Conservation (phyloP, 306 rosid genomes). For the Corylus heterophylla region DNA sequence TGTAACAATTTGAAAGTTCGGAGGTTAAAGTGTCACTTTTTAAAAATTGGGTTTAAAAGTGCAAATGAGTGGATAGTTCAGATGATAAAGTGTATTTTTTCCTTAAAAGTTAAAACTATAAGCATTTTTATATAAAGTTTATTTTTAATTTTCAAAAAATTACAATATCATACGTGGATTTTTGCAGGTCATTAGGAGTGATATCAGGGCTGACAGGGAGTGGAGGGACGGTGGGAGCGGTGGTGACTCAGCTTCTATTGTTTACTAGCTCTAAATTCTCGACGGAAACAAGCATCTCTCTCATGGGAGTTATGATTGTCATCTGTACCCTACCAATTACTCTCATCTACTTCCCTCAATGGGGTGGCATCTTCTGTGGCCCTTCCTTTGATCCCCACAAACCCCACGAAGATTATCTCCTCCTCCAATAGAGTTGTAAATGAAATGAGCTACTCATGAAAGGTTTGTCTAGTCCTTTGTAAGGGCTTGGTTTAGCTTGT, state of each 20-base stretch:
- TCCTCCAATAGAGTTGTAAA: constrained; percentile 17
- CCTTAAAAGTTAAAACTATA: no score
- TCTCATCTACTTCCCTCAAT: constrained; percentile 45
- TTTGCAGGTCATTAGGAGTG: constrained; percentile 60
- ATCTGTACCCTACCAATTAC: constrained; percentile 43
- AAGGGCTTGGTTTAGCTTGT: no score
- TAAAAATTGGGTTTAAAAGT: no score
- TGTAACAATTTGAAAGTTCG: no score
- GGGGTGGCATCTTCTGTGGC: constrained; percentile 60
- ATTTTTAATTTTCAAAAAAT: no score
- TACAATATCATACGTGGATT: background rate
- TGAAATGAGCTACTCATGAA: no score
- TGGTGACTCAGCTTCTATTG: constrained; percentile 46
- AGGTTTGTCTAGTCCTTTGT: no score
- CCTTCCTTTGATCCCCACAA: constrained; percentile 30
- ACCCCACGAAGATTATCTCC: constrained; percentile 16
- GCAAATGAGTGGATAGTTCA: no score
- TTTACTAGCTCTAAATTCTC: constrained; percentile 45
- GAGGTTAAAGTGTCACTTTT: no score
- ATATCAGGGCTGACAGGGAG: constrained; percentile 70
- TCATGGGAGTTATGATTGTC: constrained; percentile 50
- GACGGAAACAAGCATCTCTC: constrained; percentile 53
- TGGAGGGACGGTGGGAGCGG: constrained; percentile 63
- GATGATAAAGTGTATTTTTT: no score
- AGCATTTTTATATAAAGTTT: no score